Conservation (phyloP, 2,329 filamentous ascomycete species). For the Aaosphaeria arxii region DNA sequence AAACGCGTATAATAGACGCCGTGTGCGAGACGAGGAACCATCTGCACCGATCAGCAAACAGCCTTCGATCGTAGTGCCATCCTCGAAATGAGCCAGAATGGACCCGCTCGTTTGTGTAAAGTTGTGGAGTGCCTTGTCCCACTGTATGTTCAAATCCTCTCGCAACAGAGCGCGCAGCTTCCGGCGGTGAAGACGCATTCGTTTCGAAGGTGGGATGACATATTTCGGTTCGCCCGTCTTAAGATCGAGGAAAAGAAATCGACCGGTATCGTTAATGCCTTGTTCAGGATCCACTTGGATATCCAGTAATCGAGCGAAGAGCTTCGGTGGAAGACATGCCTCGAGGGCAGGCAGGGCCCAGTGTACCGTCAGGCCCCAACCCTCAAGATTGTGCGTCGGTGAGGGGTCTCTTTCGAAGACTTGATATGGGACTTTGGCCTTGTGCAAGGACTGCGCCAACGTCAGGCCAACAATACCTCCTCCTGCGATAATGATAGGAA, state of each 20-base stretch:
- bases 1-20: constrained; percentile 27
- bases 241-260: constrained; percentile 43
- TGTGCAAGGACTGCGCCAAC: constrained; percentile 10
- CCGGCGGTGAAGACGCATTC: constrained; percentile 27
- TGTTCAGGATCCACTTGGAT: constrained; percentile 11
- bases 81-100: constrained; percentile 5
- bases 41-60: constrained; percentile 39
- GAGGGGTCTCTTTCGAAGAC: constrained; percentile 12
- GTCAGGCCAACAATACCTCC: constrained; percentile 11
- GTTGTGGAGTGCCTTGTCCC: constrained; percentile 3
- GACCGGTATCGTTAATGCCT: constrained; percentile 26
- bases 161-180: constrained; percentile 4
- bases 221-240: constrained; percentile 38
- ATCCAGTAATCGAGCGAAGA: constrained; percentile 2
- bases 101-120: not conserved
- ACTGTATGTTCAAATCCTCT: constrained; percentile 4
- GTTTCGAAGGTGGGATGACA: constrained; percentile 38
- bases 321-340: constrained; percentile 2
- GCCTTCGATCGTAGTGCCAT: constrained; percentile 5
- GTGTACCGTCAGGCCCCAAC: constrained; percentile 14
- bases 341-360: constrained; percentile 8
- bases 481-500: constrained; percentile 11
- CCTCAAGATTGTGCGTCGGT: not conserved
- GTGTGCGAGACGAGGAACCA: constrained; percentile 38
- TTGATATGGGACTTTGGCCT: constrained; percentile 6